Evolutionary conservation across 2,329 filamentous ascomycete genomes (phyloP).

Genomic region (Pseudohalonectria lignicola): DNA sequence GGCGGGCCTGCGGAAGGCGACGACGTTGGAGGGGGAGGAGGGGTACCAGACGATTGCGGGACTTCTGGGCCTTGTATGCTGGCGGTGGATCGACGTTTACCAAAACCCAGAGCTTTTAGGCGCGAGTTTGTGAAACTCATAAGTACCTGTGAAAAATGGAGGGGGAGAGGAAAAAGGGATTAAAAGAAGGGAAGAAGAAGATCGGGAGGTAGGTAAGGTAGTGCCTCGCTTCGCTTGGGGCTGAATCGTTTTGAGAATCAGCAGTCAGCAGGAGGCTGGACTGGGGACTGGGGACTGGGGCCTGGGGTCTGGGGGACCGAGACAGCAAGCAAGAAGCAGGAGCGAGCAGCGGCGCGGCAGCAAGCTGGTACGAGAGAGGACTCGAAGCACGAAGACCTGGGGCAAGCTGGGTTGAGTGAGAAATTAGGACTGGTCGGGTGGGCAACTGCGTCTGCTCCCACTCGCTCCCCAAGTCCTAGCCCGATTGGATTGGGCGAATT

Average conservation of each 20-base stretch:
- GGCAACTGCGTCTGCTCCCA: too few relatives aligned
- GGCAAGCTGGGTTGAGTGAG: constrained; percentile 8
- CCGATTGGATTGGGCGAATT: background rate
- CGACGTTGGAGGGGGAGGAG: constrained; percentile 17
- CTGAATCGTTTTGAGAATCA: too few relatives aligned
- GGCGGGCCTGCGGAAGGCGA: constrained; percentile 8
- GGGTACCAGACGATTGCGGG: constrained; percentile 21
- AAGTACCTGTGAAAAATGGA: constrained; percentile 15
- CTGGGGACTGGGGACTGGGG: too few relatives aligned
- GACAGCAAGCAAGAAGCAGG: too few relatives aligned
- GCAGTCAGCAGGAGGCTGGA: too few relatives aligned
- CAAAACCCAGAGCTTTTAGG: constrained; percentile 71
- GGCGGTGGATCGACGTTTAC: constrained; percentile 64
- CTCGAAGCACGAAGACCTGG: too few relatives aligned
- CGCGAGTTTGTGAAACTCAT: constrained; percentile 53
- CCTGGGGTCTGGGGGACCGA: too few relatives aligned
- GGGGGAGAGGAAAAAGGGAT: background rate
- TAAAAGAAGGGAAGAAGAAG: constrained; percentile 9
- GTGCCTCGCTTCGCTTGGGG: too few relatives aligned
- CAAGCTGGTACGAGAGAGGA: too few relatives aligned
- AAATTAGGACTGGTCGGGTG: constrained; percentile 9
- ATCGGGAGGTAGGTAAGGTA: constrained; percentile 8
- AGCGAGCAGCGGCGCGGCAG: too few relatives aligned
- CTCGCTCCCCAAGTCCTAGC: background rate
- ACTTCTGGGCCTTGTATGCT: constrained; percentile 40